A percentile compares a stretch with the other conserved stretches of the same genome.
phyloP scores from a whole-genome alignment of 208 protist genomes.

The Acanthamoeba castellanii region DNA sequence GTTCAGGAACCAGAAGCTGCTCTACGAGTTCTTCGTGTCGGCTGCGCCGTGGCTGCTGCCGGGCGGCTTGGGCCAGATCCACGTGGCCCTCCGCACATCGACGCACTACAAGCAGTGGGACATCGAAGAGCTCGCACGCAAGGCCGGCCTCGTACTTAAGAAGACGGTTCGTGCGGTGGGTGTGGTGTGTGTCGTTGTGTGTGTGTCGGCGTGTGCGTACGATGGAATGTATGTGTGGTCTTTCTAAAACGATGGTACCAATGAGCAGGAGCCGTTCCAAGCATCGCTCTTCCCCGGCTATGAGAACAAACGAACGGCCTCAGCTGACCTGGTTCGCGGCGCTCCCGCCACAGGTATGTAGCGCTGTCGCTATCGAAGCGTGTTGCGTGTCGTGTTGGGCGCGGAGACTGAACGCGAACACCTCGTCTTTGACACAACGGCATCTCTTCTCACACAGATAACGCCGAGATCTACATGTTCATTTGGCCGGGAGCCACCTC shows the following conservation, averaged over 20 bases:
- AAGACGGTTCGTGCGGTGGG: neutral
- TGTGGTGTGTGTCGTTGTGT: no score
- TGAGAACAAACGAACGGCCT: neutral
- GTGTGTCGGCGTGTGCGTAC: neutral
- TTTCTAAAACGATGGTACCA: neutral
- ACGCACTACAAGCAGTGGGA: constrained; percentile 19
- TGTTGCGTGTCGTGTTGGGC: no score
- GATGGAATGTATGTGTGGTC: neutral
- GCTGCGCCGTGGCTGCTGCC: neutral
- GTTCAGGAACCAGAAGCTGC: neutral
- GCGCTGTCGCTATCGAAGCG: neutral
- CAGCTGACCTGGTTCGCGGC: neutral
- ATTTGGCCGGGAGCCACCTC: neutral
- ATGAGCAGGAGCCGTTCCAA: constrained; percentile 2
- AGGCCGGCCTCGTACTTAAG: neutral
- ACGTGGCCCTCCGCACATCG: constrained; percentile 10
- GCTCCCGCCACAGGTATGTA: neutral
- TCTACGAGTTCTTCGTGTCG: constrained; percentile 23
- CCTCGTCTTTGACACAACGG: neutral
- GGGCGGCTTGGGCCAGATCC: neutral
- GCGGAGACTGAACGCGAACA: neutral
- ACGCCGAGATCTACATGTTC: neutral
- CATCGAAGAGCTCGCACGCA: neutral
- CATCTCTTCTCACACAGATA: neutral
- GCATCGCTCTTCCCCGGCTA: neutral